Base-by-base conservation (phyloP, 352 stramenopile species). In the Saprolegnia diclina region DNA sequence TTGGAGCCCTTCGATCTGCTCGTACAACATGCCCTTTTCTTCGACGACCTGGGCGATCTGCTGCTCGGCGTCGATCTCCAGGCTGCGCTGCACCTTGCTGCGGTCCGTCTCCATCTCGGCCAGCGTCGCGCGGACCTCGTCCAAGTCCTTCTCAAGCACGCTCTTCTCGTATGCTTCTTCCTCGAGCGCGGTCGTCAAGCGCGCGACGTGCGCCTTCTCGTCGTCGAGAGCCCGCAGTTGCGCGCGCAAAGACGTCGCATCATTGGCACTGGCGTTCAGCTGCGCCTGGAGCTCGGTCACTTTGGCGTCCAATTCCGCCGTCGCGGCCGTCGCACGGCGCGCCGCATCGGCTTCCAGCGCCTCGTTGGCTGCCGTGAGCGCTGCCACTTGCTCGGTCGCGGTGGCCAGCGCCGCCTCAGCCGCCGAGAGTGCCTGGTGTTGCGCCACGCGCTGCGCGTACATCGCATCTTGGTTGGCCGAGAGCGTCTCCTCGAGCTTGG, bases 11-110 rank as follows among this genome's bases (percentile, higher is more conserved):
- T 64, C 56, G 24, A 64, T 64, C 35, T 64, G 46, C 19, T 64
- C 56, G 35, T 64, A 64, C 40, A 64, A 50, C 24, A 38, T 38
- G 46, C 50, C 56, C 56, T 64, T 64, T 52, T 64, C 56, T 52
- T 64, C 56, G 14, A 16, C 19, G 10, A 56, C 16, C 26, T 56
- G 48, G 21, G 21, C 48, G 21, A 56, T 21, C 7, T 29, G 48
- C 5, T 26, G 10, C 19, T 56, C 48, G 1, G 21, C 26, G 3
- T 56, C 48, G 21, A 24, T 2, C 29, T 35, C 48, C 1, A 56
- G 48, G 48, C 48, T 26, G 21, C 26, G 19, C 10, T 32, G 21
- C 48, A 56, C 21, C 16, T n/a, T 26, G 21, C 21, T 26, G 48
- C 14, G 10, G 10, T 56, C 26, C 21, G 48, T 26, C 48, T 56